Base-by-base conservation (phyloP, 1,284 basidiomycete genomes). In the Sanghuangporus sanghuang region DNA sequence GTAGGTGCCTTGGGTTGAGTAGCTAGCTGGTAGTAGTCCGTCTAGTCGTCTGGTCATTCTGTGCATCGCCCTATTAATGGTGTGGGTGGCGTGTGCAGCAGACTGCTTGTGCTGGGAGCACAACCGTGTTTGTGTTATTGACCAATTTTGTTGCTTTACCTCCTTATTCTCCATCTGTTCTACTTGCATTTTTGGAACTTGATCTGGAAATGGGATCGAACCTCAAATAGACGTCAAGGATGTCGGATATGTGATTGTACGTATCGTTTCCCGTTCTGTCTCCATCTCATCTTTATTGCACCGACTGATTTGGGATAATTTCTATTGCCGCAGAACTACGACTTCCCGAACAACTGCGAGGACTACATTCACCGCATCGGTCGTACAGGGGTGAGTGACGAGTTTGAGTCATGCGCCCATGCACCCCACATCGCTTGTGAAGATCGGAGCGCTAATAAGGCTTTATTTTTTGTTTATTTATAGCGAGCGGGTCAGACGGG, bases 271-370 rank as follows among this genome's bases (percentile, higher is more conserved):
- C 48, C 54, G 52, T 42, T 36, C 38, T 27, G 18, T 52, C 64
- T 58, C 49, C 66, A 54, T 61, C 64, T 11, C 16, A 21, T 14
- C n/a, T 50, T 61, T 42, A 35, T 62, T 48, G 54, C 27, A 50
- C 38, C 53, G 54, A 59, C 71, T 78, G 56, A 75, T 60, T 58
- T 14, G 21, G 27, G 27, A 59, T 42, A 11, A n/a, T 46, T 46
- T 46, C 16, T 46, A 65, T 68, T 71, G 66, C 70, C 73, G 44
- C 68, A 93, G 90, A 95, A 95, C 81, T 96, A 94, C 76, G 95
- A 97, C 76, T 98, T 97, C 83, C 94, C 96, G 3, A 97, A 96
- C 78, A 95, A 95, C 73, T 95, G 92, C 70, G 94, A 96, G 79
- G 93, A 96, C 76, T 95, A 95, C 74, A 92, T 95, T 62, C 93